Conservation (phyloP, 805 yeast species). For the Candida golubevii region DNA sequence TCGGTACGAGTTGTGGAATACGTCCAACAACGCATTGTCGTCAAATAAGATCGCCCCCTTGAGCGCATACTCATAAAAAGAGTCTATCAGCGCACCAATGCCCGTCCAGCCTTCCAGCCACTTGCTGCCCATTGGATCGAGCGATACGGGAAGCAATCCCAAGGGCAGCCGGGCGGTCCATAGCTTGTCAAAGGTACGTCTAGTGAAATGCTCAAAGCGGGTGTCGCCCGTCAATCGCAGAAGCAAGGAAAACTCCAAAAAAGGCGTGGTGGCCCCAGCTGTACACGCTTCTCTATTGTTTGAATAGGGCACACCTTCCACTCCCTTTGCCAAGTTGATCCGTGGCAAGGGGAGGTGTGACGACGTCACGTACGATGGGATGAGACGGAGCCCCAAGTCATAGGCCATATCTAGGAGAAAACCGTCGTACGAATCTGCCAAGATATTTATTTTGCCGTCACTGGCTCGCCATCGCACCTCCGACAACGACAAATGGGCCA, state of each 20-base stretch:
- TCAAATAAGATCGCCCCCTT: constrained; percentile 68
- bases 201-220: constrained; percentile 59
- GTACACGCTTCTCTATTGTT: constrained; percentile 69
- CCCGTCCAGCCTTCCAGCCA: constrained; percentile 68
- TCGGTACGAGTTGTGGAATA: constrained; percentile 46
- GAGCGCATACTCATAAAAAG: constrained; percentile 83
- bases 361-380: constrained; percentile 64
- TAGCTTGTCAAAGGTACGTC: constrained; percentile 58
- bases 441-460: constrained; percentile 1
- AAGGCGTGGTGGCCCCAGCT: constrained; percentile 82
- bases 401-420: constrained; percentile 65
- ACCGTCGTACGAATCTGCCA: constrained; percentile 56
- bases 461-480: constrained; percentile 18
- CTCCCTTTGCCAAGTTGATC: constrained; percentile 59
- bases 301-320: constrained; percentile 38
- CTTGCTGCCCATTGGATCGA: constrained; percentile 53
- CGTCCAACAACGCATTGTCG: constrained; percentile 61
- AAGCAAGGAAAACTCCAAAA: constrained; percentile 73
- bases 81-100: constrained; percentile 87
- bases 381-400: constrained; percentile 67
- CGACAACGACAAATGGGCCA: constrained; percentile 58
- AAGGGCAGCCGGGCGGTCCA: constrained; percentile 65
- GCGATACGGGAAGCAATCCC: constrained; percentile 72
- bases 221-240: constrained; percentile 73
- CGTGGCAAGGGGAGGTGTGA: constrained; percentile 76